Evolutionary conservation across 2,329 filamentous ascomycete species (phyloP).

Genomic region (Madurella fahalii): DNA sequence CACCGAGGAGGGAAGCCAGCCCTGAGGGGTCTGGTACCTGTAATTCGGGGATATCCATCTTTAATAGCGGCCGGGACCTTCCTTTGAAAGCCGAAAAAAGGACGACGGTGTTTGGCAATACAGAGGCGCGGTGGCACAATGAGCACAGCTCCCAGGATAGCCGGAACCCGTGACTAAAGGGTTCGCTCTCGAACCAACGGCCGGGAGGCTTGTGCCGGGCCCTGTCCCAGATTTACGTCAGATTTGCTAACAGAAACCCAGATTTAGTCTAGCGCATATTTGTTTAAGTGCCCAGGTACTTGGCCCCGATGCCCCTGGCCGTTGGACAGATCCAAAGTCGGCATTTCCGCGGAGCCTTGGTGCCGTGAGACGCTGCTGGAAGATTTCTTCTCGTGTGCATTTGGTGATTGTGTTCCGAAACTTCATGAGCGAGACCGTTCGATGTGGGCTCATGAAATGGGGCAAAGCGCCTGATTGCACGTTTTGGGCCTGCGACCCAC

Average conservation of each 20-base stretch:
- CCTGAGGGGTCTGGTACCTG: neutral
- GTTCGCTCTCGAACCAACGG: constrained; percentile 11
- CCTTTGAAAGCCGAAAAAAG: constrained; percentile 1
- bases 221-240: constrained; percentile 20
- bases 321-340: neutral
- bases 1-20: neutral
- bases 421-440: neutral
- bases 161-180: constrained; percentile 12
- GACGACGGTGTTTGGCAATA: constrained; percentile 14
- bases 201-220: neutral
- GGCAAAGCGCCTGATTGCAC: too few species aligned
- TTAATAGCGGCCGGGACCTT: neutral
- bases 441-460: neutral
- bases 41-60: neutral
- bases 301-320: neutral
- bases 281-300: neutral
- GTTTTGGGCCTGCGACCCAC: too few species aligned
- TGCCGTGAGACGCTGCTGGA: neutral
- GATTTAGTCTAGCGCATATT: constrained; percentile 15
- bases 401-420: neutral
- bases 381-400: neutral
- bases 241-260: constrained; percentile 28
- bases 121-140: constrained; percentile 11
- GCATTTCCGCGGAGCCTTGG: constrained; percentile 12
- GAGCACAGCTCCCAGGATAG: neutral